These are phyloP conservation scores for Fusarium hostae DNA, from an alignment of 2,329 filamentous ascomycete genomes.

Conservation along the genomic window DNA sequence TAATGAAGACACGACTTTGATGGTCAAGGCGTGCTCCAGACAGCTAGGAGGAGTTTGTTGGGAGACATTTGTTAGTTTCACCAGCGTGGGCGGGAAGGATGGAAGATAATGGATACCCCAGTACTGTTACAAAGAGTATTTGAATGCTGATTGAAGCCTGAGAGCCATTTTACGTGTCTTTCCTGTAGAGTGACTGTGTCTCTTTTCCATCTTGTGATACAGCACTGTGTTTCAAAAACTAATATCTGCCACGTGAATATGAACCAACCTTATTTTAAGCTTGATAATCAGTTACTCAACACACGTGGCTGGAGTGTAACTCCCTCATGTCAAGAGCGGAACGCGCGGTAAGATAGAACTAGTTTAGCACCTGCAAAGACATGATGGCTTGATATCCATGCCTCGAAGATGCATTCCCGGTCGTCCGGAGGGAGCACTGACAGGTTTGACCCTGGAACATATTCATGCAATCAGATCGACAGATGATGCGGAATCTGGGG, in stretches of 20 bases:
- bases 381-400: neutral
- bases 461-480: neutral
- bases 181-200: neutral
- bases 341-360: neutral
- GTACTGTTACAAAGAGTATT: slow-evolving; percentile 12
- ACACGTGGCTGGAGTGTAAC: neutral
- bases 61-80: neutral
- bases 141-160: slow-evolving; percentile 4
- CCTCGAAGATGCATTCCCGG: neutral
- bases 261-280: neutral
- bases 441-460: neutral
- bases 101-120: slow-evolving; percentile 33
- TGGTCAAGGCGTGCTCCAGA: slow-evolving; percentile 6
- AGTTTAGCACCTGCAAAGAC: neutral
- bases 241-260: neutral
- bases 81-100: neutral
- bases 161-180: neutral
- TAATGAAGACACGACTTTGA: slow-evolving; percentile 29
- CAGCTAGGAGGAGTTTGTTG: neutral
- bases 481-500: neutral
- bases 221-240: neutral
- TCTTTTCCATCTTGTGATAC: neutral
- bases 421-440: slow-evolving; percentile 15
- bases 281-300: neutral
- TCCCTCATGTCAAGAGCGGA: neutral